These are phyloP conservation scores for Colletotrichum sp. DNA, from an alignment of 2,329 filamentous ascomycete genomes.

Conservation along the genomic window DNA sequence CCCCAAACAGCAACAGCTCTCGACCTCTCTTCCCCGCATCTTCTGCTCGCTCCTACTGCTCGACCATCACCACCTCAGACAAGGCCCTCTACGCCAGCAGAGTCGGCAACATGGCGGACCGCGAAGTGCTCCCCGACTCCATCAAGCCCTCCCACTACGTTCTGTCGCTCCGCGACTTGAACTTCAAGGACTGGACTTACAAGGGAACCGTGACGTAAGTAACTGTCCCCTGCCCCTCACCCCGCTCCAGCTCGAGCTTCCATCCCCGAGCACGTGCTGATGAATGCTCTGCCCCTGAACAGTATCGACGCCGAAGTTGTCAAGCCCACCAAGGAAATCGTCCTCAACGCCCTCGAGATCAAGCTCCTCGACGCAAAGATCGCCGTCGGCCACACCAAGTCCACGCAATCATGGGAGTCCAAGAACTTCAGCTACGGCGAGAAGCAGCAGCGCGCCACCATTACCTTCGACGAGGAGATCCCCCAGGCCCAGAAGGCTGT, in stretches of 20 bases:
- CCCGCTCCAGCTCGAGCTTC: slow-evolving; percentile 1
- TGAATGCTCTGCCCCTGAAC: background rate
- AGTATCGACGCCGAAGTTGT: slow-evolving; percentile 78
- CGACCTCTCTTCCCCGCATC: slow-evolving; percentile 10
- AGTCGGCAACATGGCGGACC: slow-evolving; percentile 55
- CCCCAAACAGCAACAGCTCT: background rate
- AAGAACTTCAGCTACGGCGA: slow-evolving; percentile 80
- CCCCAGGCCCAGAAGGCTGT: slow-evolving; percentile 69
- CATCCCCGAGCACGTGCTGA: background rate
- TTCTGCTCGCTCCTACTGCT: slow-evolving; percentile 20
- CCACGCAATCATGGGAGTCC: slow-evolving; percentile 62
- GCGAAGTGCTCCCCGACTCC: slow-evolving; percentile 65
- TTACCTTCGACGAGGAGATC: slow-evolving; percentile 77
- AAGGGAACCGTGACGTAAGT: slow-evolving; percentile 75
- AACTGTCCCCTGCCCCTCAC: slow-evolving; percentile 9
- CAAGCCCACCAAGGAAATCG: slow-evolving; percentile 75
- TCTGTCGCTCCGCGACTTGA: slow-evolving; percentile 80
- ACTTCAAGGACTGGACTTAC: slow-evolving; percentile 78
- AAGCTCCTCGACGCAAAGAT: slow-evolving; percentile 73
- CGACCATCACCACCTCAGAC: slow-evolving; percentile 27
- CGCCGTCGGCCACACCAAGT: slow-evolving; percentile 60
- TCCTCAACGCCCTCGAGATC: slow-evolving; percentile 86
- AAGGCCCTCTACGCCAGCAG: slow-evolving; percentile 27
- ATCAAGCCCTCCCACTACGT: slow-evolving; percentile 88
- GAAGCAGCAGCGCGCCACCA: slow-evolving; percentile 81